Conservation (phyloP, 768 basidiomycete genomes). For the Mycena belliarum region DNA sequence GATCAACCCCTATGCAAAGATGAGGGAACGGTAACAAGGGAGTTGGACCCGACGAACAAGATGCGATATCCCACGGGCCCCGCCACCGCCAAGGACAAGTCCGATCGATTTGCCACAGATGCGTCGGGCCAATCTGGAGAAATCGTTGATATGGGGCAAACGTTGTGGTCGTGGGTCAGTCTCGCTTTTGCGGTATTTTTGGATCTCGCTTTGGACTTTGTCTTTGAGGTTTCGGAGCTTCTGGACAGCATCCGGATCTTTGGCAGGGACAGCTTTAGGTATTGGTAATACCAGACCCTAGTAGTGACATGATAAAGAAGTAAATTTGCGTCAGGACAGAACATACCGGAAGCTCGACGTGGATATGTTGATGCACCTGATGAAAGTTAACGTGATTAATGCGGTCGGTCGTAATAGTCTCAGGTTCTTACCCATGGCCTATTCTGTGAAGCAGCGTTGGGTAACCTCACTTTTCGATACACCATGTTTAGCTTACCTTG, state of each 20-base stretch:
- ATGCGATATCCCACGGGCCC: slow-evolving; percentile 72
- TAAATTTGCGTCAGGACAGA: background rate
- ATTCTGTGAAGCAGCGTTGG: slow-evolving; percentile 47
- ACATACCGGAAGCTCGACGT: slow-evolving; percentile 86
- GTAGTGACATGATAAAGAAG: slow-evolving; percentile 6
- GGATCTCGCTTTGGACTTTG: slow-evolving; percentile 85
- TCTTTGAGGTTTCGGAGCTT: slow-evolving; percentile 93
- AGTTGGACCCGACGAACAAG: slow-evolving; percentile 30
- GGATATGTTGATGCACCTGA: slow-evolving; percentile 80
- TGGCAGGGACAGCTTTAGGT: slow-evolving; percentile 56
- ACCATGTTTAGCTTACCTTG: slow-evolving; percentile 54
- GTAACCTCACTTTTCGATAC: background rate
- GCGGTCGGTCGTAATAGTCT: too few species aligned
- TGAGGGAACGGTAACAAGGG: slow-evolving; percentile 2
- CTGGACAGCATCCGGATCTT: slow-evolving; percentile 85
- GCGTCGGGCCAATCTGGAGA: slow-evolving; percentile 85
- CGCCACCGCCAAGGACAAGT: slow-evolving; percentile 95
- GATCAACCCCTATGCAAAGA: slow-evolving; percentile 73
- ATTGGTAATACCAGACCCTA: slow-evolving; percentile 74
- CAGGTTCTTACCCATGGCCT: slow-evolving; percentile 75
- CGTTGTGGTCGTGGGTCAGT: slow-evolving; percentile 69
- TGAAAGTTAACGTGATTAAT: too few species aligned
- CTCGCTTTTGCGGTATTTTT: slow-evolving; percentile 75
- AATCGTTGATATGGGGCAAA: slow-evolving; percentile 85
- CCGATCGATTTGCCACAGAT: slow-evolving; percentile 94